phyloP scores from a whole-genome alignment of 179 eudicot genomes.

The Beta lomatogona region DNA sequence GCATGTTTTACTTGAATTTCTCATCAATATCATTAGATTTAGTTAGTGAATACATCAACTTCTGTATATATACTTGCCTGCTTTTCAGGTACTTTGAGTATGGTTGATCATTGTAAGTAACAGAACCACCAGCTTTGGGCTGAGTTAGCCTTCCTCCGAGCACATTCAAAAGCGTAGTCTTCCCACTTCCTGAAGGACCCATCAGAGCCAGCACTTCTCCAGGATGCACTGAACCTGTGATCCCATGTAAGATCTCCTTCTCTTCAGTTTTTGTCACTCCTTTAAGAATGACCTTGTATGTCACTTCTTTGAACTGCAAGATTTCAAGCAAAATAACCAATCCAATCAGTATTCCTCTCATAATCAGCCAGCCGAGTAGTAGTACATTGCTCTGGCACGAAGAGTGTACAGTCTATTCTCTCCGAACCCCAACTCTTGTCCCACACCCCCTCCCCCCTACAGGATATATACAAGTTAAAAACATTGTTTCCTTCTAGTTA shows the following conservation, averaged over 20 bases:
- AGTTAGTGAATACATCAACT: neutral
- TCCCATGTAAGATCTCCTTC: slow-evolving; percentile 73
- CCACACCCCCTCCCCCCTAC: neutral
- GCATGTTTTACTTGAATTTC: neutral
- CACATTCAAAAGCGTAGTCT: slow-evolving; percentile 77
- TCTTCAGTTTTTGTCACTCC: slow-evolving; percentile 61
- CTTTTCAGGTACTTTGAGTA: slow-evolving; percentile 78
- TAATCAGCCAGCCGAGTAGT: neutral
- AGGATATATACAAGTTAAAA: neutral
- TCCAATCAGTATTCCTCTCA: slow-evolving; percentile 11
- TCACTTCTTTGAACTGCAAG: slow-evolving; percentile 80
- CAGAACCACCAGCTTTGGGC: slow-evolving; percentile 50
- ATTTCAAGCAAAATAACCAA: neutral
- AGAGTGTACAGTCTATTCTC: too few relatives aligned
- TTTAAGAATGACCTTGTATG: slow-evolving; percentile 70
- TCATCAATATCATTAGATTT: neutral
- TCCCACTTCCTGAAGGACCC: slow-evolving; percentile 99
- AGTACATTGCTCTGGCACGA: neutral
- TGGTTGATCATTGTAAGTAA: slow-evolving; percentile 83
- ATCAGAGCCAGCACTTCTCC: slow-evolving; percentile 89
- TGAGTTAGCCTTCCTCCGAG: slow-evolving; percentile 74
- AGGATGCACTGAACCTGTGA: slow-evolving; percentile 76
- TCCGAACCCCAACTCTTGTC: neutral
- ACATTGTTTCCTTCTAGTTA: neutral
- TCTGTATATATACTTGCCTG: slow-evolving; percentile 47